Conservation (phyloP, 306 rosid species). For the Purshia tridentata region DNA sequence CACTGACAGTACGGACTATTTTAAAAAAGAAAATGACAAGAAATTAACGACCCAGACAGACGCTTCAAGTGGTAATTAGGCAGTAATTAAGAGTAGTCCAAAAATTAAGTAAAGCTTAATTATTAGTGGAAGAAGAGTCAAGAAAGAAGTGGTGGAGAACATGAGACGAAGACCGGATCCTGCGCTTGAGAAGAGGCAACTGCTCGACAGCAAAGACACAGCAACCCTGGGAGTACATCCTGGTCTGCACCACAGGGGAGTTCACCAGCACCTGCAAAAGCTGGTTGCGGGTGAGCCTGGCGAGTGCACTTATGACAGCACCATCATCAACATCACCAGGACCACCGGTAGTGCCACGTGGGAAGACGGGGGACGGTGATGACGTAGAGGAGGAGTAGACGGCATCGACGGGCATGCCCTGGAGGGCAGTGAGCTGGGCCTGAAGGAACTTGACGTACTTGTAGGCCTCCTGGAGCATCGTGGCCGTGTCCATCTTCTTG, state of each 20-base stretch:
- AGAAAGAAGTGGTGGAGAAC: neutral
- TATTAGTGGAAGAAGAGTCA: too few relatives aligned
- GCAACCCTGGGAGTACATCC: constrained; percentile 51
- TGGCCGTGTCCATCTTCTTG: constrained; percentile 80
- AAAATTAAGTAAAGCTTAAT: too few relatives aligned
- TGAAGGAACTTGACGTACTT: constrained; percentile 73
- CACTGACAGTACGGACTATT: too few relatives aligned
- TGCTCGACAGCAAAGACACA: constrained; percentile 75
- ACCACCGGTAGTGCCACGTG: neutral
- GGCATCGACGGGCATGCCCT: constrained; percentile 56
- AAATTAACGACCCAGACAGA: too few relatives aligned
- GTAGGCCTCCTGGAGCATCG: constrained; percentile 60
- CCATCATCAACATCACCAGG: neutral
- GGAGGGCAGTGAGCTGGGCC: constrained; percentile 59
- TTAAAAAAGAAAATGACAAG: too few relatives aligned
- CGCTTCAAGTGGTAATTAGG: too few relatives aligned
- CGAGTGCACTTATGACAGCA: constrained; percentile 39
- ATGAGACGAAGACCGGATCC: neutral
- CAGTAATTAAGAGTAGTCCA: too few relatives aligned
- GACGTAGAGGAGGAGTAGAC: neutral
- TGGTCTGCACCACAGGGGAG: constrained; percentile 74
- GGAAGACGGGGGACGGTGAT: too few relatives aligned
- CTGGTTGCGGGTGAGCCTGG: constrained; percentile 60
- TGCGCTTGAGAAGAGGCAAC: constrained; percentile 34
- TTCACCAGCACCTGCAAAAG: constrained; percentile 64